Conservation (phyloP, 2,329 filamentous ascomycete genomes). For the Rachicladosporium sp. region DNA sequence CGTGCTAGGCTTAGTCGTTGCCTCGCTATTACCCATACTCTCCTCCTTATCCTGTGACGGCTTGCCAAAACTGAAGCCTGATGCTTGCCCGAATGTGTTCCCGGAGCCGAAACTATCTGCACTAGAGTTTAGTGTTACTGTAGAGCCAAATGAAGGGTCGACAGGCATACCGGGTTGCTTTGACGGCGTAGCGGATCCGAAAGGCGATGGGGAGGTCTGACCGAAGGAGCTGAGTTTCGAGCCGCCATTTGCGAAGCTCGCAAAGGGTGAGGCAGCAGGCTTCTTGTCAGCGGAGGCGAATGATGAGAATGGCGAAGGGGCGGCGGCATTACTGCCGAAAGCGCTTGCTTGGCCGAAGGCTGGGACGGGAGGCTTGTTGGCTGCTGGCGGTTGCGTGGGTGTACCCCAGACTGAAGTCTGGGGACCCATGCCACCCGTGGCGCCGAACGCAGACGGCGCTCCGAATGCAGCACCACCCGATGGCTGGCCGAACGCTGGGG, state of each 20-base stretch:
- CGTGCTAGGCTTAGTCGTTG: background rate
- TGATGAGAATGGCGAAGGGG: constrained; percentile 7
- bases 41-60: constrained; percentile 18
- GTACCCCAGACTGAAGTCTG: constrained; percentile 15
- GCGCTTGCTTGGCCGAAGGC: constrained; percentile 5
- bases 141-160: constrained; percentile 26
- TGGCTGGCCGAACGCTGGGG: constrained; percentile 12
- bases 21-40: constrained; percentile 9
- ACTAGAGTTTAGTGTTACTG: constrained; percentile 27
- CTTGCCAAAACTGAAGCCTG: constrained; percentile 18
- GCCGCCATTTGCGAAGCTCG: constrained; percentile 14
- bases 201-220: constrained; percentile 6
- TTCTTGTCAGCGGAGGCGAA: constrained; percentile 1
- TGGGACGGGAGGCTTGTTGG: background rate
- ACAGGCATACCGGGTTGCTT: constrained; percentile 6
- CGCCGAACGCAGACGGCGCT: constrained; percentile 11
- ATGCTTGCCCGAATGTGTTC: constrained; percentile 23
- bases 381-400: background rate
- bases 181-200: constrained; percentile 1
- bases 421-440: constrained; percentile 13
- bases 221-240: constrained; percentile 6
- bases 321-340: constrained; percentile 10
- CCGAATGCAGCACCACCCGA: constrained; percentile 6
- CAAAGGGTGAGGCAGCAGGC: constrained; percentile 18
- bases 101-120: constrained; percentile 14